phyloP scores from a whole-genome alignment of 805 yeast species.

The Kodamaea hsintzibuensis region DNA sequence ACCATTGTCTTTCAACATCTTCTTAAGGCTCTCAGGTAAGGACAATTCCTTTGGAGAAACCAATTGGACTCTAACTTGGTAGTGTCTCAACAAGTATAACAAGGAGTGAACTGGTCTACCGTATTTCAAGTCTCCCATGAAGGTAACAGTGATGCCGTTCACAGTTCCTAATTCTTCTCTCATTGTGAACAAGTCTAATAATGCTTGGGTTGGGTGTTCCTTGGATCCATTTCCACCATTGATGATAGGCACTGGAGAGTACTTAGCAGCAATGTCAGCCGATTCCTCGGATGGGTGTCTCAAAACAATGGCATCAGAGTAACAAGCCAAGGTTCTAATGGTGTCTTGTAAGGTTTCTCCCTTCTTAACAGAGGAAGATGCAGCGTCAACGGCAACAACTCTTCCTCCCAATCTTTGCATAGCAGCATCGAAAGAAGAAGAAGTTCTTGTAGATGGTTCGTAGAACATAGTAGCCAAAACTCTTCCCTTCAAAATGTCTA shows the following conservation, averaged over 20 bases:
- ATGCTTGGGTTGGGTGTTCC: conserved; percentile 99
- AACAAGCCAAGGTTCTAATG: conserved; percentile 89
- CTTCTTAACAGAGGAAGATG: conserved; percentile 91
- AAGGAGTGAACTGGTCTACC: conserved; percentile 99
- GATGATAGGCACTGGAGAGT: conserved; percentile 94
- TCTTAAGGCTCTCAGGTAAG: conserved; percentile 72
- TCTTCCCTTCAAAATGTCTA: conserved; percentile 87
- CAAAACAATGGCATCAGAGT: conserved; percentile 94
- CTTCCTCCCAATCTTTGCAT: conserved; percentile 99
- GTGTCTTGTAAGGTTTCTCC: conserved; percentile 99
- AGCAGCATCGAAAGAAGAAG: conserved; percentile 97
- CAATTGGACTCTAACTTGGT: conserved; percentile 89
- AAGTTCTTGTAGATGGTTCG: conserved; percentile 97
- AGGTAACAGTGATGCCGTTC: conserved; percentile 95
- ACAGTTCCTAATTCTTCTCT: conserved; percentile 99
- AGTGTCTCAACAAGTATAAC: conserved; percentile 84
- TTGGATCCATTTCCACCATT: conserved; percentile 98
- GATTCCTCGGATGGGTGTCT: conserved; percentile 95
- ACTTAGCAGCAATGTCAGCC: conserved; percentile 92
- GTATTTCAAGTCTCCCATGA: conserved; percentile 97
- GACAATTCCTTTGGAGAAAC: conserved; percentile 88
- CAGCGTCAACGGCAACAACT: conserved; percentile 83
- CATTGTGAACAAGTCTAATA: conserved; percentile 94
- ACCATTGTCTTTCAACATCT: conserved; percentile 63
- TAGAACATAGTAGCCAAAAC: conserved; percentile 93